A percentile compares a stretch with the other conserved stretches of the same genome.
Conservation (phyloP, 2,329 filamentous ascomycete genomes). For the Myriosclerotinia scirpicola region DNA sequence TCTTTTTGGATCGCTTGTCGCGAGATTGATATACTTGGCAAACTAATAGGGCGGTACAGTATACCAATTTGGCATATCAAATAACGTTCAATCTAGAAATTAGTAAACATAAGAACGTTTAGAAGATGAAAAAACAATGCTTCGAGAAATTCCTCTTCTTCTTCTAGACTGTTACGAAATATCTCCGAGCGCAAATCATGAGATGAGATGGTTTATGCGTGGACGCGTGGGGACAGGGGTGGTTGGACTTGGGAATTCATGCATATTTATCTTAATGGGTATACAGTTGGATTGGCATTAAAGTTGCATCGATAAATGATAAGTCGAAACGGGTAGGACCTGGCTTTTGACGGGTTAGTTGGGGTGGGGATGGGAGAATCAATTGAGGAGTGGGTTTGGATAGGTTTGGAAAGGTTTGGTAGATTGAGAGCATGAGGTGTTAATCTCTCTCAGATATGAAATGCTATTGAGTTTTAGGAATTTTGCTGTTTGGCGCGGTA, state of each 20-base stretch:
- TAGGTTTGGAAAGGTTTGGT: neutral
- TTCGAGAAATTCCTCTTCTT: neutral
- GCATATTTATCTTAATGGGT: neutral
- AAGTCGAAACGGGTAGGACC: neutral
- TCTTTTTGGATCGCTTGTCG: too few relatives aligned
- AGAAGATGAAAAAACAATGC: neutral
- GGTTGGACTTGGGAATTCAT: constrained; percentile 12
- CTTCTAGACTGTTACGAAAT: constrained; percentile 10
- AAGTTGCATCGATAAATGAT: constrained; percentile 14
- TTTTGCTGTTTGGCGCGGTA: constrained; percentile 2
- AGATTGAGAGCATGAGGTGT: constrained; percentile 14
- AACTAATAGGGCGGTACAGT: too few relatives aligned
- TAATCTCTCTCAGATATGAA: constrained; percentile 17
- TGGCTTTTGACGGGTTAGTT: constrained; percentile 7
- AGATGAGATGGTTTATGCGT: constrained; percentile 20
- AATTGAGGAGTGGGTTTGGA: neutral
- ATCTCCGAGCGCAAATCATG: constrained; percentile 10
- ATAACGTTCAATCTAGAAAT: neutral
- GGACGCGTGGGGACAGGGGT: constrained; percentile 14
- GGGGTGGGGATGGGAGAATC: neutral
- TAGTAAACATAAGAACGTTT: neutral
- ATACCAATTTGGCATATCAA: neutral
- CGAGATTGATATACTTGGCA: too few relatives aligned
- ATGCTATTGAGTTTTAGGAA: neutral
- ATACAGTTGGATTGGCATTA: neutral